Base-by-base conservation (phyloP, 495 filamentous ascomycete genomes). In the Rhypophila decipiens region DNA sequence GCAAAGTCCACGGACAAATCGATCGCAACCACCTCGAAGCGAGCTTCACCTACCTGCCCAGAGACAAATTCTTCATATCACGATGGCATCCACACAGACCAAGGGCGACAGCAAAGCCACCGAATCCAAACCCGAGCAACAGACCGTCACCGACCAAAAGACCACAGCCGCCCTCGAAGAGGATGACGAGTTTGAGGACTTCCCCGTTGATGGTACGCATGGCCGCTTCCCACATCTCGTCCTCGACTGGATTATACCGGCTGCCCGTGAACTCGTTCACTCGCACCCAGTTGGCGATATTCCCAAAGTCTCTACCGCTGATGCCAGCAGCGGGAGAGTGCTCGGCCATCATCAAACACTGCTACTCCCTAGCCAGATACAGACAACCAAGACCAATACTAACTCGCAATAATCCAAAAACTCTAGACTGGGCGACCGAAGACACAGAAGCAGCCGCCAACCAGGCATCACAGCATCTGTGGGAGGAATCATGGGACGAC, bases 401-500 rank as follows among this genome's bases (percentile, higher is more conserved):
- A n/a, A n/a, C n/a, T n/a, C n/a, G n/a, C n/a, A n/a, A n/a, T n/a
- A n/a, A n/a, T n/a, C n/a, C n/a, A n/a, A n/a, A n/a, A n/a, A n/a
- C 5, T 8, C 47, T 57, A 96, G 90, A 96, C 66, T 96, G 90
- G 90, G 71, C 80, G 37, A 77, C 85, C 57, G 88, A 94, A 63
- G 87, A 93, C 54, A 84, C 86, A 52, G 88, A 95, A 64, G 83
- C 88, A 39, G 81, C 84, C 24, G 73, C 74, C 44, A 53, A 59
- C 55, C 60, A 63, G 42, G 39, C 50, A 43, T 86, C 82, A 54
- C 82, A 83, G 53, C 88, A 96, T 73, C 70, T 98, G 48, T 98
- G 93, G 93, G 93, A 98, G 73, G 93, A 98, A 77, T 96, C 89
- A 73, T 98, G 93, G 93, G 93, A 98, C 68, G 93, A 98, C 58